phyloP scores from a whole-genome alignment of 305 asterid species.

The Ilex paraguariensis region DNA sequence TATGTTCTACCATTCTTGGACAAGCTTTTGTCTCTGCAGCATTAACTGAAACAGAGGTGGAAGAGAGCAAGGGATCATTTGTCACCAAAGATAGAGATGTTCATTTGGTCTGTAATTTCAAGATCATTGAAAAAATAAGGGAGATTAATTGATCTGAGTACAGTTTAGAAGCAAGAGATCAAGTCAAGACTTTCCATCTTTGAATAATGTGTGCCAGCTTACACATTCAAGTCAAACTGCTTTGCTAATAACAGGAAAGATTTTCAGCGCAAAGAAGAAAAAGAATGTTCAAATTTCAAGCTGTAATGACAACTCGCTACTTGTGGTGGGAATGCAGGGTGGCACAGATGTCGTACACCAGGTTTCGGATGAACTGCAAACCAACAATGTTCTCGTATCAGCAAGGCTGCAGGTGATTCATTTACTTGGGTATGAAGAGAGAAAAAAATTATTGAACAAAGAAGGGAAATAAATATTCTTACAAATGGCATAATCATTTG shows the following conservation, averaged over 20 bases:
- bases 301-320: constrained; percentile 11
- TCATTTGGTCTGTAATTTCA: constrained; percentile 59
- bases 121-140: constrained; percentile 56
- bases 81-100: constrained; percentile 50
- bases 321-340: constrained; percentile 83
- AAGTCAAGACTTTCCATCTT: constrained; percentile 12
- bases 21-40: constrained; percentile 83
- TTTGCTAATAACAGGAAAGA: constrained; percentile 59
- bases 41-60: constrained; percentile 69
- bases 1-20: constrained; percentile 76
- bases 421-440: not conserved
- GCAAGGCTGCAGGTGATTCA: constrained; percentile 85
- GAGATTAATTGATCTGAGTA: constrained; percentile 30
- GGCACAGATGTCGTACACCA: constrained; percentile 59
- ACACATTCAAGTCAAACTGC: constrained; percentile 15
- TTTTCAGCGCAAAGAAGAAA: constrained; percentile 32
- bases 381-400: constrained; percentile 67
- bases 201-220: constrained; percentile 7
- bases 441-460: too few species aligned
- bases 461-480: too few species aligned
- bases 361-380: constrained; percentile 56
- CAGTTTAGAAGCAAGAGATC: constrained; percentile 14
- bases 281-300: constrained; percentile 10
- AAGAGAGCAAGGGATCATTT: constrained; percentile 90
- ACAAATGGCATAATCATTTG: too few species aligned